phyloP scores from a whole-genome alignment of 1,284 basidiomycete genomes.

The Exsudoporus floridanus region DNA sequence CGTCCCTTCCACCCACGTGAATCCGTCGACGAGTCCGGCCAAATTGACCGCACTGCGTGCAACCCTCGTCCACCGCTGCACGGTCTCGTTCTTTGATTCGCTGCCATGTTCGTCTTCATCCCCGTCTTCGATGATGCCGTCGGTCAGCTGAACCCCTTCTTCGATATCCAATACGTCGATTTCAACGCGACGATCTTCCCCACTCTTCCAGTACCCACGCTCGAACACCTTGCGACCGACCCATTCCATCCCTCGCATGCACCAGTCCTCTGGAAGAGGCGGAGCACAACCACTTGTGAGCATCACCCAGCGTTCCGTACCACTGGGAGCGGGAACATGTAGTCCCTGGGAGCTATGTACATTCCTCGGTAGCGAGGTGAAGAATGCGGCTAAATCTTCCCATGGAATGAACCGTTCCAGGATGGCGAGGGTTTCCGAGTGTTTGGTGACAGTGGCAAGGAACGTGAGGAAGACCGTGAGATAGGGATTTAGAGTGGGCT shows the following conservation, averaged over 20 bases:
- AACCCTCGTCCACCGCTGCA: constrained; percentile 72
- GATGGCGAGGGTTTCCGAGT: constrained; percentile 56
- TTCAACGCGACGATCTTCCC: constrained; percentile 67
- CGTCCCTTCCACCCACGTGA: constrained; percentile 63
- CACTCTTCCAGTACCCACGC: constrained; percentile 85
- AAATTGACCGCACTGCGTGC: constrained; percentile 72
- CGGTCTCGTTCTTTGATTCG: constrained; percentile 28
- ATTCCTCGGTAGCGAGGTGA: constrained; percentile 61
- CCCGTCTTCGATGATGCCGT: constrained; percentile 81
- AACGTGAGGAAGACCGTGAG: constrained; percentile 87
- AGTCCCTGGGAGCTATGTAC: constrained; percentile 50
- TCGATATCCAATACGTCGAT: constrained; percentile 74
- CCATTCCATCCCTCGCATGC: constrained; percentile 94
- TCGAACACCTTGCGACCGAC: constrained; percentile 85
- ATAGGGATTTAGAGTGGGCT: constrained; percentile 79
- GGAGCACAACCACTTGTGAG: constrained; percentile 63
- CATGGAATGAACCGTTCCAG: constrained; percentile 85
- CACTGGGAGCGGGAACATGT: constrained; percentile 19
- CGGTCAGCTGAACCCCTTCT: constrained; percentile 57
- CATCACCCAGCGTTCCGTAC: constrained; percentile 53
- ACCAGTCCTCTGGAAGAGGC: constrained; percentile 93
- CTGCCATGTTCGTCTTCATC: constrained; percentile 48
- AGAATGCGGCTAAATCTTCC: constrained; percentile 70
- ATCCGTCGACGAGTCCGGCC: constrained; percentile 72
- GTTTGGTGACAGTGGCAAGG: constrained; percentile 73